Evolutionary conservation across 2,329 filamentous ascomycete species (phyloP), one percentile per base, ranked within the genome.

Genomic region (Penicillium vulpinum): DNA sequence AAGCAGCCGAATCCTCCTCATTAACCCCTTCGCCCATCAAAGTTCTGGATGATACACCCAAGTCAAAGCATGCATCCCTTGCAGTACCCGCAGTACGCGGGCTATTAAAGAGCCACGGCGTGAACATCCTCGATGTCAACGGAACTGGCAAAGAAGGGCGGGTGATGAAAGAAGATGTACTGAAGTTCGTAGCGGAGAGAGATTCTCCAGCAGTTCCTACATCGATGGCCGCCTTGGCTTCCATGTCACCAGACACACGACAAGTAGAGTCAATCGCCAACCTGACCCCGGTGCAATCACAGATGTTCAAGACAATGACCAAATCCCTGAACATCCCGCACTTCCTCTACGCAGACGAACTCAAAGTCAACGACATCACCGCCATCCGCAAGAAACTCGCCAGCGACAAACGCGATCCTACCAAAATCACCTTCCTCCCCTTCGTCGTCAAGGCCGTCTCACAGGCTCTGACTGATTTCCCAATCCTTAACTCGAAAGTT

Each of bases 251-350:
- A 2, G 77, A 78, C 44, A 59, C 70, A 39, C 69, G 67, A 39
- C 88, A 90, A 73, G 78, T 78, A 52, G 94, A 97, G 75, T 89
- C 86, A 9, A 75, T 81, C 2, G 81, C 88, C 31, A 79, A 84
- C 56, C 80, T 99, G 59, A 90, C 90, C 13, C 88, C 87, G 36
- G 89, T 90, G 15, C 93, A 97, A 77, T 82, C 85, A 36, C 89
- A 91, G 71, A 99, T 99, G 94, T 97, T 96, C 86, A 97, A 95
- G 79, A 84, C 87, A 58, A 99, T 99, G 94, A 97, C 93, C 15
- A 87, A 87, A 57, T 97, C 93, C 2, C 83, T 99, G 61, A 85
- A 77, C 49, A 97, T 97, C 67, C 94, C 94, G 0, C 94, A 97
- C 76, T 97, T 99, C 77, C 85, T 97, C 59, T 99, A 96, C 78